Evolutionary conservation across 176 grass and related monocot genomes (phyloP), one percentile per base, ranked within the genome.

Genomic region (Oryza rufipogon): DNA sequence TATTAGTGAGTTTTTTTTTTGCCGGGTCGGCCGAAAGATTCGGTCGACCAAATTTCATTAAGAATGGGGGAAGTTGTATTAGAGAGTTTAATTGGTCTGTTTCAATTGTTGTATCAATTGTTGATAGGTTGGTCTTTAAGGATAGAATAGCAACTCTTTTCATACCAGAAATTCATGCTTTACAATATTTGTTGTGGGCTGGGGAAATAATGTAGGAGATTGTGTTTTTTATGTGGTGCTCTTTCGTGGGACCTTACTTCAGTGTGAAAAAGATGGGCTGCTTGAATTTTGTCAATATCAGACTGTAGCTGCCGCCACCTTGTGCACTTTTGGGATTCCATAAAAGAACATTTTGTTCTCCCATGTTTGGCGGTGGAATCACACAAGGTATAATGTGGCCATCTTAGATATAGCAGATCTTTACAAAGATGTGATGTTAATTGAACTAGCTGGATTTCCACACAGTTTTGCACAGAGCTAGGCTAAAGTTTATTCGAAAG

Each of bases 91-190:
- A n/a, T 34, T 72, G 34, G 74, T 72, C 30, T 26, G 14, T 70
- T 70, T 42, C 46, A 39, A 34, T 42, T 32, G 15, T 61, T 56
- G 0, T 46, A 45, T 46, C 4, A 5, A 13, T 1, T 16, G n/a
- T 71, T 71, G 2, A 12, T 64, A 44, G 19, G 46, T n/a, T 85
- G 26, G 19, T 60, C 14, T 33, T 20, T 36, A 38, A 76, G 60
- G 44, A 10, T 22, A 67, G 3, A 56, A 32, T 46, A 23, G 9
- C 80, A 80, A 49, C 68, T 89, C 10, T 75, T 75, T 80, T 75
- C 23, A 44, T 38, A 19, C 39, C 70, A 64, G 26, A 63, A 61
- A 64, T 16, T 71, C 12, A 20, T 69, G 61, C 46, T 32, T 84
- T 38, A 9, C 6, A 6, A 77, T 65, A 42, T 70, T 42, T 34